A percentile compares a stretch with the other conserved stretches of the same genome.
Evolutionary conservation across 1,284 basidiomycete genomes (phyloP).

Genomic region (Cryptococcus sp.): DNA sequence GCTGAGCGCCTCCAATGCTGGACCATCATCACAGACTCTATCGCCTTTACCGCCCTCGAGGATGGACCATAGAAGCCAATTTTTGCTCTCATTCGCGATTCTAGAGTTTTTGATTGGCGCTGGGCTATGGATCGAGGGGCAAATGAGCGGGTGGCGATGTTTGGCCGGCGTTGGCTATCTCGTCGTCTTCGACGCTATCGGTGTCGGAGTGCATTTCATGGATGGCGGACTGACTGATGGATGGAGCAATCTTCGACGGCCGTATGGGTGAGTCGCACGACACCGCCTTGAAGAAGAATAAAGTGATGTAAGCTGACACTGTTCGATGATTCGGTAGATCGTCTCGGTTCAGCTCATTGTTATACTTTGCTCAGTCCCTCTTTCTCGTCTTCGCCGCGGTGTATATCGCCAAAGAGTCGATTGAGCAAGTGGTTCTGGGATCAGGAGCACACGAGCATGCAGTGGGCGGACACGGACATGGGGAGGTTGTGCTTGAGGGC

Average conservation of each 20-base stretch:
- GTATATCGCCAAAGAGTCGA: conserved; percentile 90
- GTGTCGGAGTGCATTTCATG: conserved; percentile 64
- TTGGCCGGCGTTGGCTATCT: conserved; percentile 92
- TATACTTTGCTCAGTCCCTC: conserved; percentile 82
- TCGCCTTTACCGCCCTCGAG: conserved; percentile 37
- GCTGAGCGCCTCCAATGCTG: conserved; percentile 10
- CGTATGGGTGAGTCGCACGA: conserved; percentile 68
- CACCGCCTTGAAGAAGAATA: not conserved
- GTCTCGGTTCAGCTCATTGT: conserved; percentile 70
- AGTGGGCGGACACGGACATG: conserved; percentile 59
- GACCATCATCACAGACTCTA: conserved; percentile 24
- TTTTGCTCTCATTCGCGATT: conserved; percentile 52
- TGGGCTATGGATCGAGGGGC: conserved; percentile 83
- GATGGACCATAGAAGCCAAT: conserved; percentile 49
- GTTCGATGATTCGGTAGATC: conserved; percentile 56
- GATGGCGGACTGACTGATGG: conserved; percentile 48
- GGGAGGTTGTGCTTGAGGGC: conserved; percentile 23
- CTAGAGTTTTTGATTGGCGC: conserved; percentile 59
- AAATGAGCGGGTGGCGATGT: conserved; percentile 80
- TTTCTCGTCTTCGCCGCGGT: conserved; percentile 88
- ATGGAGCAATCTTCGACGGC: conserved; percentile 53
- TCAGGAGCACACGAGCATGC: conserved; percentile 56
- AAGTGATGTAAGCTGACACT: conserved; percentile 7
- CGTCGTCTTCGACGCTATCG: conserved; percentile 90
- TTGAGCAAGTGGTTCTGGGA: conserved; percentile 74